Evolutionary conservation across 2,329 filamentous ascomycete species (phyloP).

Genomic region (Fusarium nodosum): DNA sequence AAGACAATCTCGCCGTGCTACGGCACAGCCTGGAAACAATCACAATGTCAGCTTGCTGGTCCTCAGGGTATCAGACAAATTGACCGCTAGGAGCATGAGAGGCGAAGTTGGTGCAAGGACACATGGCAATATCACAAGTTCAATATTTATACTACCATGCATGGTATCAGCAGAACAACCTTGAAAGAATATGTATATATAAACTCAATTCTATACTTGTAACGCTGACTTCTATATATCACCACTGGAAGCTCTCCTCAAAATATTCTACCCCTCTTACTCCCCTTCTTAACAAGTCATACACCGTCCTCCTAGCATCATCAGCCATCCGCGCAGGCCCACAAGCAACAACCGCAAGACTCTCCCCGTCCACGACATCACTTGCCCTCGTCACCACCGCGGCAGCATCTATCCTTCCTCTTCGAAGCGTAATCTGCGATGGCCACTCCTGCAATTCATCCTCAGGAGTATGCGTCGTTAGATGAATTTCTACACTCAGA

Average conservation of each 20-base stretch:
- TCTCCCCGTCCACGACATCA: slow-evolving; percentile 39
- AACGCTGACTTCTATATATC: slow-evolving; percentile 3
- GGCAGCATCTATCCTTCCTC: slow-evolving; percentile 54
- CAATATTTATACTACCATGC: too few relatives aligned
- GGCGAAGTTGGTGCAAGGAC: too few relatives aligned
- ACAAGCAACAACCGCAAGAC: slow-evolving; percentile 60
- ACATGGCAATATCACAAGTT: too few relatives aligned
- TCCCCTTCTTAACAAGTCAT: slow-evolving; percentile 49
- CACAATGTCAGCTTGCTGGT: too few relatives aligned
- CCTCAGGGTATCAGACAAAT: too few relatives aligned
- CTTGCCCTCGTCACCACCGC: slow-evolving; percentile 52
- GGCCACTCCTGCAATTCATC: slow-evolving; percentile 32
- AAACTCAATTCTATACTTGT: neutral
- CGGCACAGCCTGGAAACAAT: too few relatives aligned
- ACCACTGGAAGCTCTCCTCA: slow-evolving; percentile 62
- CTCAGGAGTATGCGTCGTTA: slow-evolving; percentile 47
- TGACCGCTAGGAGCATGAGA: too few relatives aligned
- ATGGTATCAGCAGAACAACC: too few relatives aligned
- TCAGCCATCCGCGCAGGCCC: slow-evolving; percentile 62
- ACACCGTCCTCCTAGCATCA: slow-evolving; percentile 56
- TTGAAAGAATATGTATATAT: too few relatives aligned
- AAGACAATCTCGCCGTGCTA: too few relatives aligned
- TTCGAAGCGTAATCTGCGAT: slow-evolving; percentile 30
- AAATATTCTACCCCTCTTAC: slow-evolving; percentile 57
- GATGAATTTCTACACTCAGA: slow-evolving; percentile 56